Evolutionary conservation across 2,329 filamentous ascomycete genomes (phyloP), one percentile per base, ranked within the genome.

Genomic region (Aspergillus floridensis): DNA sequence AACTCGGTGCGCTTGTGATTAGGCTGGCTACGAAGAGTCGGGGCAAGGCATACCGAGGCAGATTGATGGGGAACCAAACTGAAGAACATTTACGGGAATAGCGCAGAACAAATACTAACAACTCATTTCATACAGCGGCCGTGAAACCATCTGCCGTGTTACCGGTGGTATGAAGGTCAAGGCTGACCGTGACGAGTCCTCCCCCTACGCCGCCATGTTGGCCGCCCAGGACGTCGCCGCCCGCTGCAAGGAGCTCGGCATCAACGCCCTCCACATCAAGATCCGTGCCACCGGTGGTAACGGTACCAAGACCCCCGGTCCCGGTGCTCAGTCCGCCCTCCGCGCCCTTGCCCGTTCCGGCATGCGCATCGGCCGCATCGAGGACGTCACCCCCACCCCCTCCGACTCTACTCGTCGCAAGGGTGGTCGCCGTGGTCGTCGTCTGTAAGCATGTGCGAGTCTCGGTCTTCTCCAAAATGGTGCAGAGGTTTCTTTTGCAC

Each of bases 101-200:
- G 16, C 52, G 16, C 12, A 58, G 3, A 44, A 16, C 26, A n/a
- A 41, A 22, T 21, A 38, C 63, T 67, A 63, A 67, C 48, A 12
- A 22, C 35, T 48, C 6, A 16, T 44, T 5, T 0, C 8, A 5
- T 29, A 80, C 85, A 96, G 91, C 84, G 95, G 95, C 84, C 95
- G 95, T 84, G 95, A 99, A 90, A 99, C 96, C 84, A 97, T 99
- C 86, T 91, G 88, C 88, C 93, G 95, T 91, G 93, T 99, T 73
- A 99, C 96, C 76, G 95, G 96, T 85, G 96, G 96, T 79, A 99
- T 99, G 95, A 99, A 99, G 88, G 95, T 99, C 88, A 99, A 99
- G 90, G 93, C 93, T 82, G 93, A 99, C 79, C 93, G 95, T 87
- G 95, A 99, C 85, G 95, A 99, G 87, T 98, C 93, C 76, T 98